Conservation (phyloP, 2,329 filamentous ascomycete species). For the Xylaria digitata region DNA sequence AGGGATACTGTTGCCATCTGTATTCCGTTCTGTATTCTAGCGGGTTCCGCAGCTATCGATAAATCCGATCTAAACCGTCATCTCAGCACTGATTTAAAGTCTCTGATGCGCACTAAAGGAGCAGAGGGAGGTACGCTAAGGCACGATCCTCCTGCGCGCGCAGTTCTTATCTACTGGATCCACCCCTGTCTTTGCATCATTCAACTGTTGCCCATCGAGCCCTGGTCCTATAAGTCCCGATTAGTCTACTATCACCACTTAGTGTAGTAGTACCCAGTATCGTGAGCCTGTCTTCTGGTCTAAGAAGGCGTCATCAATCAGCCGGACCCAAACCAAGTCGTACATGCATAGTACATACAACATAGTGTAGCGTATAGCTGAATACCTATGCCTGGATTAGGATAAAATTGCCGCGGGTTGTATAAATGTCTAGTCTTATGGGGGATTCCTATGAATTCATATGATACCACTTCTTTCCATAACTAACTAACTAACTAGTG, state of each 20-base stretch:
- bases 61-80: slow-evolving; percentile 20
- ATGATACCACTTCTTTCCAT: neutral
- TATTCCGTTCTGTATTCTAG: slow-evolving; percentile 45
- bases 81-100: slow-evolving; percentile 28
- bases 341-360: neutral
- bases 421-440: slow-evolving; percentile 6
- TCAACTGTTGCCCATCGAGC: neutral
- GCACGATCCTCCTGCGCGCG: slow-evolving; percentile 8
- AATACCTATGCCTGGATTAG: neutral
- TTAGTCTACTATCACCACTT: slow-evolving; percentile 34
- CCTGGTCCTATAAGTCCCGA: slow-evolving; percentile 46
- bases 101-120: slow-evolving; percentile 2
- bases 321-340: slow-evolving; percentile 15
- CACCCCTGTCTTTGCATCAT: slow-evolving; percentile 31
- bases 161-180: slow-evolving; percentile 46
- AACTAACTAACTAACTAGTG: too few species aligned
- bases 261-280: slow-evolving; percentile 12
- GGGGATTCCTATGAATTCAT: neutral
- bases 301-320: slow-evolving; percentile 40
- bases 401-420: slow-evolving; percentile 9
- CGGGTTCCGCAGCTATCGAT: slow-evolving; percentile 42
- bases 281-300: slow-evolving; percentile 40
- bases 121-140: slow-evolving; percentile 9
- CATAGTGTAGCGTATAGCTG: neutral
- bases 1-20: slow-evolving; percentile 22